These are phyloP conservation scores for Lolium perenne DNA, from an alignment of 176 grass and related monocot species.

Conservation along the genomic window DNA sequence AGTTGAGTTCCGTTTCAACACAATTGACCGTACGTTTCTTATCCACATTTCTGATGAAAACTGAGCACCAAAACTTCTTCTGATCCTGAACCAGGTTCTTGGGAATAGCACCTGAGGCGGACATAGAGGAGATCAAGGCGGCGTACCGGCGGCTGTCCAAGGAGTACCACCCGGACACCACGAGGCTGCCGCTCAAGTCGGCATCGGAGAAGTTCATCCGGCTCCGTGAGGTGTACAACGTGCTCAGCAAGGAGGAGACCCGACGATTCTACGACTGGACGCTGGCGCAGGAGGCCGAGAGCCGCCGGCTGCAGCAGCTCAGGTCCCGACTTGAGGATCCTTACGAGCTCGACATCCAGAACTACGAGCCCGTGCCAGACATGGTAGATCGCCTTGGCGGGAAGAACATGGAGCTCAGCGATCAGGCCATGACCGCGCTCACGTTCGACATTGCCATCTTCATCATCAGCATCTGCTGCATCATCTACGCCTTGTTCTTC, in stretches of 20 bases:
- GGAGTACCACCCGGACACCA: slow-evolving; percentile 98
- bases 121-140: slow-evolving; percentile 91
- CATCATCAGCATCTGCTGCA: slow-evolving; percentile 60
- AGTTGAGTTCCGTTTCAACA: slow-evolving; percentile 48
- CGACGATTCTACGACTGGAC: slow-evolving; percentile 97
- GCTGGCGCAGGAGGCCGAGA: slow-evolving; percentile 89
- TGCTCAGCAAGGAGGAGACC: slow-evolving; percentile 74
- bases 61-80: no score
- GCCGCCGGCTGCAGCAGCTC: slow-evolving; percentile 78
- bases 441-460: slow-evolving; percentile 75
- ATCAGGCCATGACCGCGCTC: slow-evolving; percentile 86
- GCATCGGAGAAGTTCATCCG: slow-evolving; percentile 89
- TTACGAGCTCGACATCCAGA: slow-evolving; percentile 68
- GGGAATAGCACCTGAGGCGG: slow-evolving; percentile 59
- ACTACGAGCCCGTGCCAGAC: slow-evolving; percentile 72
- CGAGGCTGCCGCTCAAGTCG: slow-evolving; percentile 69
- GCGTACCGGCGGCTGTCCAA: slow-evolving; percentile 91
- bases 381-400: slow-evolving; percentile 88
- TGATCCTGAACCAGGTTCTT: slow-evolving; percentile 55
- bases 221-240: slow-evolving; percentile 83
- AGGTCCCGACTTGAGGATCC: slow-evolving; percentile 77
- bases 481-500: slow-evolving; percentile 77
- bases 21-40: not conserved
- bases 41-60: not conserved
- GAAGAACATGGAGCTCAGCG: slow-evolving; percentile 85